Evolutionary conservation across 257 asterid genomes (phyloP), one percentile per base, ranked within the genome.

Genomic region (Cynanchum wilfordii): DNA sequence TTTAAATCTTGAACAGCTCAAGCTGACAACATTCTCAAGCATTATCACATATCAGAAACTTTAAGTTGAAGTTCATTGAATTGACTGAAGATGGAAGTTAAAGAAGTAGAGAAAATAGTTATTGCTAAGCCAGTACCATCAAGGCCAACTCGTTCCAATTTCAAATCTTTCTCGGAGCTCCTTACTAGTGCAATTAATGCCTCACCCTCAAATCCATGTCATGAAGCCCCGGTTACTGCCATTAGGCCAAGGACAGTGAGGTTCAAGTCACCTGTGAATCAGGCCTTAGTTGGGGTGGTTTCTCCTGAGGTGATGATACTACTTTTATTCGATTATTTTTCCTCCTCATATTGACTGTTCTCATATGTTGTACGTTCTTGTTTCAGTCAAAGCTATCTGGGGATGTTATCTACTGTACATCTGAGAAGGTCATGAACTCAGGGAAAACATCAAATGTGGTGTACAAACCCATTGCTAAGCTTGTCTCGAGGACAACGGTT

Each of bases 101-200:
- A 81, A 38, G 92, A 82, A 73, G 82, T 79, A 2, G 87, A 86
- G 64, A 88, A 79, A 76, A 70, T 78, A 42, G 91, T 82, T 3
- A 82, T 93, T 79, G 86, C 84, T 60, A 90, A 83, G 78, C 98
- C 98, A n/a, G 88, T 93, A 44, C 94, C 98, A 15, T 81, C 92
- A 77, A 87, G 94, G 77, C 98, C 96, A 7, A 64, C 62, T 55
- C 72, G 82, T 72, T 84, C 92, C 75, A 69, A 76, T 79, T 77
- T 75, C 71, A 86, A 71, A 57, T 79, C 94, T 64, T 81, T 88
- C 70, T 78, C 96, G 0, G 84, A 79, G 84, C 80, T 86, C 72
- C 79, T 87, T 50, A 59, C 86, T 22, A 78, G 81, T 78, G 88
- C 87, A n/a, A 78, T 76, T n/a, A 75, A 69, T 52, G 72, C 85